A percentile compares a stretch with the other conserved stretches of the same genome.
phyloP scores from a whole-genome alignment of 768 basidiomycete genomes.

The Mycena galericulata region DNA sequence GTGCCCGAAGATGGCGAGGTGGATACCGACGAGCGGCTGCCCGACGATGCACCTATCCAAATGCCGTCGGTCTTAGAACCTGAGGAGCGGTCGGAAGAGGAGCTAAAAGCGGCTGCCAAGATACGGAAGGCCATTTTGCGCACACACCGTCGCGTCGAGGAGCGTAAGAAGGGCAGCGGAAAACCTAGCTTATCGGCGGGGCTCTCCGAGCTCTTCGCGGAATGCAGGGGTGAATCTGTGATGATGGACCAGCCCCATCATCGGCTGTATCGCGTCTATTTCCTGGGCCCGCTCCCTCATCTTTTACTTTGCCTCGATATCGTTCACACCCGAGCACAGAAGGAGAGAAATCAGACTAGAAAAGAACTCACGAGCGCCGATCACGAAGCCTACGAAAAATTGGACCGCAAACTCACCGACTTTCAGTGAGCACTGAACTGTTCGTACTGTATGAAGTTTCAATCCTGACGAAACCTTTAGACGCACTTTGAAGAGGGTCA shows the following conservation, averaged over 20 bases:
- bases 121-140: constrained; percentile 36
- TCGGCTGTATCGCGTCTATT: constrained; percentile 48
- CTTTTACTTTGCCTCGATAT: constrained; percentile 56
- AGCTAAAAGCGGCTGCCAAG: constrained; percentile 38
- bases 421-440: constrained; percentile 46
- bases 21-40: constrained; percentile 15
- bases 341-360: constrained; percentile 46
- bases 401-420: constrained; percentile 42
- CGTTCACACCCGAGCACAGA: constrained; percentile 38
- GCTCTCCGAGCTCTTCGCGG: constrained; percentile 37
- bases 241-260: constrained; percentile 48
- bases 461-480: constrained; percentile 33
- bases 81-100: constrained; percentile 41
- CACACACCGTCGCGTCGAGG: constrained; percentile 14
- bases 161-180: constrained; percentile 19
- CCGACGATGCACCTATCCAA: constrained; percentile 14
- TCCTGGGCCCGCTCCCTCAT: constrained; percentile 54
- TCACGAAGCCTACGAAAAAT: constrained; percentile 50
- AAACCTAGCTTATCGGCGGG: constrained; percentile 31
- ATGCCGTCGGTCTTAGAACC: constrained; percentile 29
- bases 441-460: not conserved
- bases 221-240: constrained; percentile 32
- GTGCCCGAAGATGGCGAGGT: constrained; percentile 3
- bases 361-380: constrained; percentile 38
- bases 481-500: constrained; percentile 37